Evolutionary conservation across 1,284 basidiomycete species (phyloP).

Genomic region (Trichosporon sp.): DNA sequence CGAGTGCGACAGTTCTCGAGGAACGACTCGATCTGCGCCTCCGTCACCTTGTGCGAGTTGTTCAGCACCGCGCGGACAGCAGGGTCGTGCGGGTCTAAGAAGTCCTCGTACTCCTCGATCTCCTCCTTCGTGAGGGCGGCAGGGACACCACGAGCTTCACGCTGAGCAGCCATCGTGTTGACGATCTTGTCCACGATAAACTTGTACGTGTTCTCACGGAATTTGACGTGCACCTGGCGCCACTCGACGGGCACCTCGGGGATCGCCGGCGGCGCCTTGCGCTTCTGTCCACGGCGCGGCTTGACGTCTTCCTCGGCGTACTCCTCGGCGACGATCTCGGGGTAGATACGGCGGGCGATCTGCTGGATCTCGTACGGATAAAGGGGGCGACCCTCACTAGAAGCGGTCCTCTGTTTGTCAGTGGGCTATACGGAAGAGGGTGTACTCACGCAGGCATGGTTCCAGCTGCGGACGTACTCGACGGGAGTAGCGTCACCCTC

Average conservation of each 20-base stretch:
- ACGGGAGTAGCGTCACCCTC: constrained; percentile 94
- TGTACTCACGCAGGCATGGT: constrained; percentile 74
- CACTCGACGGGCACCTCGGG: constrained; percentile 48
- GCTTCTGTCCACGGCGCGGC: constrained; percentile 28
- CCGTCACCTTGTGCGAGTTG: constrained; percentile 88
- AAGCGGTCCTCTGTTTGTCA: constrained; percentile 62
- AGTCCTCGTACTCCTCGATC: constrained; percentile 61
- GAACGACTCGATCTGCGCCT: constrained; percentile 76
- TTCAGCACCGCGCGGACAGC: constrained; percentile 71
- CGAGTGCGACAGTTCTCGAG: constrained; percentile 85
- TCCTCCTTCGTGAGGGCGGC: constrained; percentile 67
- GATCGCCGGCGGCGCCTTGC: constrained; percentile 14
- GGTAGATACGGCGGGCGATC: constrained; percentile 65
- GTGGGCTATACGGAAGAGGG: background rate
- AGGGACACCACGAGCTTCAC: constrained; percentile 79
- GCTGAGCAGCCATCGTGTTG: constrained; percentile 67
- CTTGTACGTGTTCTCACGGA: constrained; percentile 71
- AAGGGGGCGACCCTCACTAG: constrained; percentile 66
- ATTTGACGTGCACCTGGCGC: constrained; percentile 69
- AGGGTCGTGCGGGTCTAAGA: constrained; percentile 43
- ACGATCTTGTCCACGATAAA: constrained; percentile 76
- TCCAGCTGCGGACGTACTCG: constrained; percentile 84
- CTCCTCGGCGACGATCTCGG: constrained; percentile 33
- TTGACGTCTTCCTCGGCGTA: constrained; percentile 22
- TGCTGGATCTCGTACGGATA: constrained; percentile 86